Evolutionary conservation across 1,284 basidiomycete species (phyloP).

Genomic region (Neolentinus lepideus): DNA sequence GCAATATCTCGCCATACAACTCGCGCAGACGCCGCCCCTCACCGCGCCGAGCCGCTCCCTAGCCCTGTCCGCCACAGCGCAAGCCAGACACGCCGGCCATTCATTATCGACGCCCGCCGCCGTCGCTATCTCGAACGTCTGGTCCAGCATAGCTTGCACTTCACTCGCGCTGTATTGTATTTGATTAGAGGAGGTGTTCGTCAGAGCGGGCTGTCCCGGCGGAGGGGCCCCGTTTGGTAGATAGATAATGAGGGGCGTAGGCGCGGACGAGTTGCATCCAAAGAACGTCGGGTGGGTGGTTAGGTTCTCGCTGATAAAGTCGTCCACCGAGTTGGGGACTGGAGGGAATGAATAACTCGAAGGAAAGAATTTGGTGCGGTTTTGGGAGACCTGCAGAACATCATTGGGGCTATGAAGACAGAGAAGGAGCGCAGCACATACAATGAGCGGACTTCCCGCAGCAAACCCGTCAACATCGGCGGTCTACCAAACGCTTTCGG

Average conservation of each 20-base stretch:
- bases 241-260: slow-evolving; percentile 53
- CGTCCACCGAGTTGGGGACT: slow-evolving; percentile 41
- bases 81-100: slow-evolving; percentile 38
- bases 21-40: slow-evolving; percentile 29
- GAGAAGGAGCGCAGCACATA: slow-evolving; percentile 60
- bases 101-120: slow-evolving; percentile 31
- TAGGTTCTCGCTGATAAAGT: slow-evolving; percentile 56
- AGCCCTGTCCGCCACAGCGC: slow-evolving; percentile 34
- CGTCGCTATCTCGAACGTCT: slow-evolving; percentile 31
- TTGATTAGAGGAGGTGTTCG: slow-evolving; percentile 33
- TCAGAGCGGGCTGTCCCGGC: slow-evolving; percentile 27
- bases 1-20: slow-evolving; percentile 34
- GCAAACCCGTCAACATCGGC: slow-evolving; percentile 21
- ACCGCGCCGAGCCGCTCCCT: slow-evolving; percentile 19
- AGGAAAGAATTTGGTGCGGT: background rate
- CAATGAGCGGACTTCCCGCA: slow-evolving; percentile 43
- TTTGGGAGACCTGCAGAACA: background rate
- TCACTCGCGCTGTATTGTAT: slow-evolving; percentile 20
- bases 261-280: slow-evolving; percentile 50
- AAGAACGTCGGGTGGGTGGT: slow-evolving; percentile 74
- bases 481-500: background rate
- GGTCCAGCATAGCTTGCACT: slow-evolving; percentile 32
- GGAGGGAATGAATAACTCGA: slow-evolving; percentile 46
- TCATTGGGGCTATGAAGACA: slow-evolving; percentile 30
- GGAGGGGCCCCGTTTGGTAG: slow-evolving; percentile 52